These are phyloP conservation scores for Lyophyllum atratum DNA, from an alignment of 768 basidiomycete genomes.

Conservation along the genomic window DNA sequence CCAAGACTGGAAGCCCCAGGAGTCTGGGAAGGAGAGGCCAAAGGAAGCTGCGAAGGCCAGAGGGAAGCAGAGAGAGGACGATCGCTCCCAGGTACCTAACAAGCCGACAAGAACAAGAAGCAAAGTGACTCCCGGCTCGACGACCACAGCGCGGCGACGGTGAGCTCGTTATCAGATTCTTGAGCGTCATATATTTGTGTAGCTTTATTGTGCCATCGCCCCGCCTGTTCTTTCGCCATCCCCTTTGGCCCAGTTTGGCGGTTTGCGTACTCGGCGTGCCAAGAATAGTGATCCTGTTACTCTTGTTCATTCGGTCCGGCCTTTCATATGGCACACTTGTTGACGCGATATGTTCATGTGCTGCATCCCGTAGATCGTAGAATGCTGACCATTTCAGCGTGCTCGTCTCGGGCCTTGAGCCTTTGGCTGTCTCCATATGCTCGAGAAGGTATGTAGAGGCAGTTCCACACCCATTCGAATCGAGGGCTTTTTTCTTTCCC, in stretches of 20 bases:
- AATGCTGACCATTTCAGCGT: neutral
- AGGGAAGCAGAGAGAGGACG: slow-evolving; percentile 35
- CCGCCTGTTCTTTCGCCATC: neutral
- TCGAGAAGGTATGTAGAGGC: neutral
- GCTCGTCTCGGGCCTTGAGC: neutral
- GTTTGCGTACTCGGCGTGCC: neutral
- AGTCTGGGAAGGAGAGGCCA: slow-evolving; percentile 34
- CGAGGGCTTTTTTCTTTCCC: neutral
- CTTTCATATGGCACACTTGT: neutral
- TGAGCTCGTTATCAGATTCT: neutral
- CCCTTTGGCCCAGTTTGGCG: neutral
- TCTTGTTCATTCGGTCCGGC: neutral
- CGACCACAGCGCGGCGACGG: slow-evolving; percentile 18
- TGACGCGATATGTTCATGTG: neutral
- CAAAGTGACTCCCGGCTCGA: slow-evolving; percentile 11
- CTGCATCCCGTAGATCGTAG: neutral
- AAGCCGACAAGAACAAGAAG: slow-evolving; percentile 21
- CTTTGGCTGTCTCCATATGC: neutral
- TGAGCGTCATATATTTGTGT: neutral
- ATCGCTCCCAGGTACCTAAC: slow-evolving; percentile 24
- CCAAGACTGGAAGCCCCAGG: slow-evolving; percentile 54
- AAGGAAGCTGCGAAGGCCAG: slow-evolving; percentile 30
- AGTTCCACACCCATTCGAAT: neutral
- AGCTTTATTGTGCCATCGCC: neutral
- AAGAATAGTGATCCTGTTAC: neutral